phyloP scores from a whole-genome alignment of 805 yeast species.

The Metschnikowia shivogae region DNA sequence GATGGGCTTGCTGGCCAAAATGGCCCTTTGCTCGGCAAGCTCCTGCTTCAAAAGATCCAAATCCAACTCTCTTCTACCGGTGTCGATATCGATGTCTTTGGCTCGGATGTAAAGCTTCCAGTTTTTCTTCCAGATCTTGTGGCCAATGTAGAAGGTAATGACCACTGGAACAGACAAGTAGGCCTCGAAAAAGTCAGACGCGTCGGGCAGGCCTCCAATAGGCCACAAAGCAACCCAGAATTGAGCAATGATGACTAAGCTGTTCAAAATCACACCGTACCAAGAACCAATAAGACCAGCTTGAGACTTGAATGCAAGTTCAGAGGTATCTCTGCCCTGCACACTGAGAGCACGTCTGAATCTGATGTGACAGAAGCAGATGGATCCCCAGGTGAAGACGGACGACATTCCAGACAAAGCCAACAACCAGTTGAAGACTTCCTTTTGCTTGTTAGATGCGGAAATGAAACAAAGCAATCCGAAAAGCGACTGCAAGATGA shows the following conservation, averaged over 20 bases:
- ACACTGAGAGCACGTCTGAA: slow-evolving; percentile 23
- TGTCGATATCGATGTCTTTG: slow-evolving; percentile 33
- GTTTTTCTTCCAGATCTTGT: slow-evolving; percentile 49
- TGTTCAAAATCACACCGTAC: slow-evolving; percentile 46
- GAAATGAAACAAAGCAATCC: slow-evolving; percentile 66
- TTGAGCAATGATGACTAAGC: slow-evolving; percentile 52
- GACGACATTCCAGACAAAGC: slow-evolving; percentile 26
- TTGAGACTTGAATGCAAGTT: slow-evolving; percentile 51
- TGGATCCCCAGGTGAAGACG: slow-evolving; percentile 27
- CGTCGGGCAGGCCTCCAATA: slow-evolving; percentile 32
- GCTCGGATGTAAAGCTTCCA: slow-evolving; percentile 30
- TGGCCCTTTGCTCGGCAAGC: slow-evolving; percentile 53
- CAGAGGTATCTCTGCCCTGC: slow-evolving; percentile 28
- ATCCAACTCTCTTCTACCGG: slow-evolving; percentile 38
- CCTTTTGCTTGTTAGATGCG: slow-evolving; percentile 22
- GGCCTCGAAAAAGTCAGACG: slow-evolving; percentile 51
- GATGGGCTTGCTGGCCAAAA: slow-evolving; percentile 42
- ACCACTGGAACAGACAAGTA: slow-evolving; percentile 65
- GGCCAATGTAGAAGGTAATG: slow-evolving; percentile 51
- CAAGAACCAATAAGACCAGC: slow-evolving; percentile 52
- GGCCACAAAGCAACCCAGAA: slow-evolving; percentile 67
- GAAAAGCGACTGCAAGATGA: slow-evolving; percentile 32
- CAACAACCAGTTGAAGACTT: slow-evolving; percentile 25
- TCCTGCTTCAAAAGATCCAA: slow-evolving; percentile 39
- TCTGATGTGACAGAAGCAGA: slow-evolving; percentile 24